Percentiles rank a stretch among this genome's conserved stretches.
phyloP scores from a whole-genome alignment of 2,329 filamentous ascomycete species.

The Xylaria sp. region DNA sequence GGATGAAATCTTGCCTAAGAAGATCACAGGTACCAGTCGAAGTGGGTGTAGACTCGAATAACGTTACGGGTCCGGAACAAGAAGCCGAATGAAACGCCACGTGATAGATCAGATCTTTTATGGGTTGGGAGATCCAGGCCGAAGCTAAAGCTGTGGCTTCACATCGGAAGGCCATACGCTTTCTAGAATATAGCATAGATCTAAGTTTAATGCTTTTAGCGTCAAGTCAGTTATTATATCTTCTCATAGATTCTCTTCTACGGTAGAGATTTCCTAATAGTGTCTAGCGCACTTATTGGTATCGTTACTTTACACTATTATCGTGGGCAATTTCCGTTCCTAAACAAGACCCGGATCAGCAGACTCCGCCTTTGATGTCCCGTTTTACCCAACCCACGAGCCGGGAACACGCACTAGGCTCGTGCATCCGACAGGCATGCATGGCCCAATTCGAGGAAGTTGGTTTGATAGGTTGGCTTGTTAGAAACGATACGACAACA shows the following conservation, averaged over 20 bases:
- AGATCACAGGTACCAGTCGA: background rate
- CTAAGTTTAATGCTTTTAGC: background rate
- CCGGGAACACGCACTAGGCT: conserved; percentile 15
- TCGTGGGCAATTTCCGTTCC: conserved; percentile 25
- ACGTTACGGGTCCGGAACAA: conserved; percentile 18
- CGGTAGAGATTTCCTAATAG: background rate
- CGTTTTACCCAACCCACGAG: conserved; percentile 30
- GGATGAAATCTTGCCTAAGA: background rate
- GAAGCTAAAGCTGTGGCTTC: background rate
- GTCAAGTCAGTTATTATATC: background rate
- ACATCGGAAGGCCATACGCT: background rate
- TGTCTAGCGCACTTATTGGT: background rate
- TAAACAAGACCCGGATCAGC: conserved; percentile 34
- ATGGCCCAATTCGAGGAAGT: background rate
- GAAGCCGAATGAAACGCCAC: conserved; percentile 20
- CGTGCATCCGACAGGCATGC: conserved; percentile 3
- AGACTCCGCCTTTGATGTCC: conserved; percentile 32
- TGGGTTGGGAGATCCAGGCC: background rate
- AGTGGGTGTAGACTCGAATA: background rate
- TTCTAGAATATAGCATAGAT: background rate
- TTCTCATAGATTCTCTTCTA: background rate
- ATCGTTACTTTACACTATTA: background rate
- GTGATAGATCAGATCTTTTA: background rate
- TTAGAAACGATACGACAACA: conserved; percentile 9
- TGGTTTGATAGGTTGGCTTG: conserved; percentile 5